Evolutionary conservation across 2,329 filamentous ascomycete genomes (phyloP).

Genomic region (Colletotrichum theobromicola): DNA sequence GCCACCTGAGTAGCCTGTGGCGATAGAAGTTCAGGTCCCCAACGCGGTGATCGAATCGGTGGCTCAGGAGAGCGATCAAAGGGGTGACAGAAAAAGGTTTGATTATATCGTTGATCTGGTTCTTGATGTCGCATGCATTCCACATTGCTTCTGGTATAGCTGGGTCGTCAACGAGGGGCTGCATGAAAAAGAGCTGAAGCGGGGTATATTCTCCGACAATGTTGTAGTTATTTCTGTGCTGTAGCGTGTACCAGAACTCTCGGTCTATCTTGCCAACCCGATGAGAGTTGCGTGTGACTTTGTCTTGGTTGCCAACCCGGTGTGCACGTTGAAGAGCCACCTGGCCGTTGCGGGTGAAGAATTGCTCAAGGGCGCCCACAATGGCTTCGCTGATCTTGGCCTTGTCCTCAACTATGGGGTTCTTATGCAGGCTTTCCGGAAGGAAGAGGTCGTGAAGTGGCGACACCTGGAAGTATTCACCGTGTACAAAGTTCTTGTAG

Average conservation of each 20-base stretch:
- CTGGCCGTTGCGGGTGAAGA: not conserved
- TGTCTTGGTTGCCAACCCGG: not conserved
- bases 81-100: not conserved
- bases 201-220: not conserved
- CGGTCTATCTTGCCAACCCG: not conserved
- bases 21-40: not conserved
- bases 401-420: not conserved
- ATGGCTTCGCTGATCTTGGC: not conserved
- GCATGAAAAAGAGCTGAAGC: conserved; percentile 6
- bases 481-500: not conserved
- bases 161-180: not conserved
- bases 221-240: not conserved
- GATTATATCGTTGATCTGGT: not conserved
- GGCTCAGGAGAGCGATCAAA: not conserved
- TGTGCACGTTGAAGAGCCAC: not conserved
- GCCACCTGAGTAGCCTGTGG: conserved; percentile 1
- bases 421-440: not conserved
- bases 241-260: not conserved
- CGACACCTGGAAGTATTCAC: not conserved
- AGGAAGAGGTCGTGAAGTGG: conserved; percentile 12
- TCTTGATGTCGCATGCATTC: not conserved
- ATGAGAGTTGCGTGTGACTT: not conserved
- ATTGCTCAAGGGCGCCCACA: not conserved
- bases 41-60: not conserved
- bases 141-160: not conserved